These are phyloP conservation scores for Staphylotrichum longicolle DNA, from an alignment of 495 filamentous ascomycete genomes.

Conservation along the genomic window DNA sequence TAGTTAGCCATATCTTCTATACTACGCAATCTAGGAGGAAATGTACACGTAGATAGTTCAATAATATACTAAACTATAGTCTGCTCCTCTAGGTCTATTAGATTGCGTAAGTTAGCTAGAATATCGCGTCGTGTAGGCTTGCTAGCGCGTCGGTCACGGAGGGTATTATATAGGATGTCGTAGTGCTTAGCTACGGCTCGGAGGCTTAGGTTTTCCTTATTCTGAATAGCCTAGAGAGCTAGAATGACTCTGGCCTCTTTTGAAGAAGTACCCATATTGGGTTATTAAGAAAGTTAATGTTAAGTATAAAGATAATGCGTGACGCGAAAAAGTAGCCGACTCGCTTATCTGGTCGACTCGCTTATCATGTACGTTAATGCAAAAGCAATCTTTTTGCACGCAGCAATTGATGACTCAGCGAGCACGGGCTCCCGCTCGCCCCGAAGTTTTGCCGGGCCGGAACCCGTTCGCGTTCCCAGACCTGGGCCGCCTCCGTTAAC, in stretches of 20 bases:
- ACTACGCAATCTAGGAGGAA: too few relatives aligned
- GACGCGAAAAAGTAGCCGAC: too few relatives aligned
- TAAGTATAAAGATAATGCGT: background rate
- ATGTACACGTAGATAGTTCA: too few relatives aligned
- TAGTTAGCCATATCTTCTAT: too few relatives aligned
- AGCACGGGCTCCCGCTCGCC: background rate
- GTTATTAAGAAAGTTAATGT: slow-evolving; percentile 5
- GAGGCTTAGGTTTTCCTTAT: slow-evolving; percentile 6
- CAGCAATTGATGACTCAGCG: slow-evolving; percentile 8
- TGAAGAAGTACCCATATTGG: slow-evolving; percentile 1
- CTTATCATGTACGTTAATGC: too few relatives aligned
- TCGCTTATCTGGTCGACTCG: too few relatives aligned
- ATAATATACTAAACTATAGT: too few relatives aligned
- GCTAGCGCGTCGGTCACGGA: slow-evolving; percentile 11
- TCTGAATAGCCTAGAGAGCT: slow-evolving; percentile 6
- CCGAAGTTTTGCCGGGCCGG: slow-evolving; percentile 3
- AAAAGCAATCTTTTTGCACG: too few relatives aligned
- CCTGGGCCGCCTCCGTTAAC: too few relatives aligned
- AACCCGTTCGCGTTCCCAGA: slow-evolving; percentile 2
- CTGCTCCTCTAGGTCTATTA: background rate
- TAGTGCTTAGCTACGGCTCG: slow-evolving; percentile 8
- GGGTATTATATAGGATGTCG: background rate
- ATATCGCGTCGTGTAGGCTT: slow-evolving; percentile 15
- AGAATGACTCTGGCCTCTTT: slow-evolving; percentile 1
- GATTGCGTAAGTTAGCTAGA: slow-evolving; percentile 8